A percentile compares a stretch with the other conserved stretches of the same genome.
Conservation (phyloP, 2,329 filamentous ascomycete genomes). For the Biscogniauxia mediterranea region DNA sequence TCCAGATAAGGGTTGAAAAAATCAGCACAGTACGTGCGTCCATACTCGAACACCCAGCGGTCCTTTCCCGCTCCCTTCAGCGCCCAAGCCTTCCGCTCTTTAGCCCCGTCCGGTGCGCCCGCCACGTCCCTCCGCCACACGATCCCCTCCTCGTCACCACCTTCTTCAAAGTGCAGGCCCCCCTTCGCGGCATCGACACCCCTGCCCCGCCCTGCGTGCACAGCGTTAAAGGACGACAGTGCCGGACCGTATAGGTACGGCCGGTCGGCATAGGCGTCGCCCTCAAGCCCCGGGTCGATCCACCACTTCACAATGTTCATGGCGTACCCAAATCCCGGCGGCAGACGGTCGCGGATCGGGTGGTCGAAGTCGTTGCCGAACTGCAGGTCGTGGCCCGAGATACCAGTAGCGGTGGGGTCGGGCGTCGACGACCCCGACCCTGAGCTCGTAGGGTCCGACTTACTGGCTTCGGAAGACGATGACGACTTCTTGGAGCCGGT, state of each 20-base stretch:
- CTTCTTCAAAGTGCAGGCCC: constrained; percentile 62
- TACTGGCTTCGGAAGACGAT: too few species aligned
- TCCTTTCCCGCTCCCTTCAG: constrained; percentile 44
- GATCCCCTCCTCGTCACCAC: constrained; percentile 57
- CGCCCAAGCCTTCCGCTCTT: constrained; percentile 60
- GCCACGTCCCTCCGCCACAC: constrained; percentile 42
- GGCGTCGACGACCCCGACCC: background rate
- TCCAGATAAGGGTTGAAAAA: constrained; percentile 94
- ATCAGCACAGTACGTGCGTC: constrained; percentile 51
- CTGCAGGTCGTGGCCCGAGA: constrained; percentile 71
- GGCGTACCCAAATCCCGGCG: constrained; percentile 81
- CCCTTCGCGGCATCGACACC: constrained; percentile 46
- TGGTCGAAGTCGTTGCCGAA: constrained; percentile 96
- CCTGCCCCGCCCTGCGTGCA: constrained; percentile 60
- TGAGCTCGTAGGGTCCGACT: background rate
- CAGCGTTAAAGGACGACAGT: constrained; percentile 73
- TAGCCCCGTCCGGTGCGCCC: constrained; percentile 52
- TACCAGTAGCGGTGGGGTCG: constrained; percentile 37
- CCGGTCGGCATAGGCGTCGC: constrained; percentile 81
- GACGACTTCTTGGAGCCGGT: too few species aligned
- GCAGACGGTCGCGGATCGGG: constrained; percentile 81
- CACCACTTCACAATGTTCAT: constrained; percentile 85
- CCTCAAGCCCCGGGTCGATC: constrained; percentile 87
- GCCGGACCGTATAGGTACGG: constrained; percentile 86
- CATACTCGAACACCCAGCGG: constrained; percentile 55